Evolutionary conservation across 208 protist species (phyloP), one percentile per base, ranked within the genome.

Genomic region (Tritrichomonas foetus): DNA sequence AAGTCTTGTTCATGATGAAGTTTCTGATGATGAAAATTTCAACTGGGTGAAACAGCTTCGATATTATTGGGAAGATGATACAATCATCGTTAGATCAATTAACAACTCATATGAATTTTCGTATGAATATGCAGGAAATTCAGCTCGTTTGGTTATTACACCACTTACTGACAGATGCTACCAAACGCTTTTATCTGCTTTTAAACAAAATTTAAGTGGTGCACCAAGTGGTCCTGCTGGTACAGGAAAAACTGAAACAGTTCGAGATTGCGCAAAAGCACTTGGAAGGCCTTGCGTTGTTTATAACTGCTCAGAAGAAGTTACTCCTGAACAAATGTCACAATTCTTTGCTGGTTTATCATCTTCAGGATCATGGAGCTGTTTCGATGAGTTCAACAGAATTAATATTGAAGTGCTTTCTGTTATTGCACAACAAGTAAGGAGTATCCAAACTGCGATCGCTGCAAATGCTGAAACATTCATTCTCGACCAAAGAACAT

Each of bases 371-470:
- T 98, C 98, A 50, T 99, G 98, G 98, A 97, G 97, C 39, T 99
- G 98, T 95, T 98, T 99, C 89, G 98, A 99, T 96, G 98, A 99
- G 96, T 99, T 99, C 96, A 99, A 99, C 94, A 97, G 98, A 93
- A 99, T 99, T 95, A 98, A 99, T 96, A 98, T 99, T 94, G 98
- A 99, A 96, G 98, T 99, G 94, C 96, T 99, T 22, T 98, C 97
- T 75, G 98, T 99, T 39, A 98, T 99, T 96, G 98, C 98, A 16
- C 98, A 98, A 92, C 98, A 99, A 96, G 95, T 99, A 93, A 96
- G 98, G 36, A 98, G 98, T 93, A 98, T 99, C 93, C 98, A 98
- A 95, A 95, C 97, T 92, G 98, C 98, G 53, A 96, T 99, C 61
- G 97, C 98, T 94, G 39, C 74, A n/a, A 94, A 94, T 39, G 96